Evolutionary conservation across 768 basidiomycete species (phyloP).

Genomic region (Mycena belliarum): DNA sequence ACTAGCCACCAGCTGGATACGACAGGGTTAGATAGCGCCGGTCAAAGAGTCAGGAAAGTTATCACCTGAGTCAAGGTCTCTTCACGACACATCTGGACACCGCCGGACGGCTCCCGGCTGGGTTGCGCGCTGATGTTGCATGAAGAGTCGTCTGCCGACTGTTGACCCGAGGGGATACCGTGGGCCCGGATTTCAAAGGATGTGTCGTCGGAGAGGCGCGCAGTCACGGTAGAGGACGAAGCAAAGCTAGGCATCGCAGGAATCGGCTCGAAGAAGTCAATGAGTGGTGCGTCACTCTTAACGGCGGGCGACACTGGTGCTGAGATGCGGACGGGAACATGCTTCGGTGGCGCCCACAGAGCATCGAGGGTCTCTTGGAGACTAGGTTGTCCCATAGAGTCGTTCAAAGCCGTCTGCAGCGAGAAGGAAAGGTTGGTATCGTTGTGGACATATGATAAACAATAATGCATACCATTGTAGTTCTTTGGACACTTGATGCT

Average conservation of each 20-base stretch:
- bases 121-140: background rate
- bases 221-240: background rate
- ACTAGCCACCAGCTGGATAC: constrained; percentile 5
- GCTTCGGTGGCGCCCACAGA: constrained; percentile 18
- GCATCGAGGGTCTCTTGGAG: constrained; percentile 19
- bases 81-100: background rate
- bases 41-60: background rate
- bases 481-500: background rate
- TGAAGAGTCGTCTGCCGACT: constrained; percentile 5
- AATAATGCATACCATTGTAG: constrained; percentile 6
- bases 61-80: constrained; percentile 18
- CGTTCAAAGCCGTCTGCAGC: constrained; percentile 9
- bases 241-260: constrained; percentile 8
- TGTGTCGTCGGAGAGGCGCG: constrained; percentile 3
- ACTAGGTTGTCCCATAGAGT: background rate
- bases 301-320: constrained; percentile 10
- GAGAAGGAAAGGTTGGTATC: background rate
- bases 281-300: constrained; percentile 3
- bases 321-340: constrained; percentile 14
- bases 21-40: background rate
- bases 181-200: constrained; percentile 9
- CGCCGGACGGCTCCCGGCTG: background rate
- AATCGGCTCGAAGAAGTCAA: constrained; percentile 13
- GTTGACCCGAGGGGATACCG: background rate
- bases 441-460: background rate